Base-by-base conservation (phyloP, 495 filamentous ascomycete species). In the Hyaloscypha bicolor region DNA sequence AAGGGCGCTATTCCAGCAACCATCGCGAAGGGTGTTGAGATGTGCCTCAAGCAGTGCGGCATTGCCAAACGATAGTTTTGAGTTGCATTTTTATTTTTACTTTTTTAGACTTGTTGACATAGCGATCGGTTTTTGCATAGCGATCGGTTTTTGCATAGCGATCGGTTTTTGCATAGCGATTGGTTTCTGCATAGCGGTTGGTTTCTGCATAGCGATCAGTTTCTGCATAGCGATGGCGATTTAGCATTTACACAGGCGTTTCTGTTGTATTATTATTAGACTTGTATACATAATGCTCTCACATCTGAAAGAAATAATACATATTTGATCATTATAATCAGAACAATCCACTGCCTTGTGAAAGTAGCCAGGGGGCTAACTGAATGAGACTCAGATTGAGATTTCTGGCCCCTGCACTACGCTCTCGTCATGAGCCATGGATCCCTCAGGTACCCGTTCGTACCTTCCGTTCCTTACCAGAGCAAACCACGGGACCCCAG, bases 1-100 rank as follows among this genome's bases (percentile, higher is more conserved):
- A 63, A 74, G 63, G 69, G 60, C 42, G 39, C 39, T 55, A 77
- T 82, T 45, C 80, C 80, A 21, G 69, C 71, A 12, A 74, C 72
- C 52, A 70, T 75, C 45, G 74, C 71, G 21, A 6, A 29, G 16
- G 71, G 71, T 69, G 71, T 73, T 16, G 66, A 71, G 66, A 14
- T 61, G 31, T 73, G 71, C 39, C 35, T 73, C 4, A 57, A 35
- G 62, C 68, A 25, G n/a, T 73, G 71, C 60, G 45, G 45, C 14
- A 68, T 68, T 35, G 53, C 53, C 22, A 56, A 29, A 9, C 53
- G 22, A 56, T 25, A 56, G 53, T 6, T 29, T 25, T 9, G 21
- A 56, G 21, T 16, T 25, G 9, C n/a, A 56, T 29, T 29, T 56
- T 11, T 29, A 8, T 25, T 29, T 56, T 25, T 25, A 25, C 1